A percentile compares a stretch with the other conserved stretches of the same genome.
These are phyloP conservation scores for Botryotinia convoluta DNA, from an alignment of 2,329 filamentous ascomycete species.

Conservation along the genomic window DNA sequence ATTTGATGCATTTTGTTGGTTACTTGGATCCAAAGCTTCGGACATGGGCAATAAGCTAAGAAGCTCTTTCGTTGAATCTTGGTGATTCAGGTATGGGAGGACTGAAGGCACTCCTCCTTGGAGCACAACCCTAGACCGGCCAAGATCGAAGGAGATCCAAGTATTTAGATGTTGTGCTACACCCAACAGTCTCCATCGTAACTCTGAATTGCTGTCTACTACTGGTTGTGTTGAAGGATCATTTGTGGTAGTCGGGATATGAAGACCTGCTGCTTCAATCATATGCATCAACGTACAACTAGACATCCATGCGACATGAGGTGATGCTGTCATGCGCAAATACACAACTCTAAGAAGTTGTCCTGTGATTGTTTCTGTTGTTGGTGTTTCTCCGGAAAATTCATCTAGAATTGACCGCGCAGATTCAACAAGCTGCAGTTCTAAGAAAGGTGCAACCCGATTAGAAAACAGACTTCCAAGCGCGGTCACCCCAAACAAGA, in stretches of 20 bases:
- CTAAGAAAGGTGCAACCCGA: conserved; percentile 27
- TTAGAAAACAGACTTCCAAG: conserved; percentile 39
- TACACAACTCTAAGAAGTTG: conserved; percentile 31
- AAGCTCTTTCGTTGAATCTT: conserved; percentile 19
- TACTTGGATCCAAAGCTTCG: conserved; percentile 14
- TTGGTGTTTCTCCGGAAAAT: conserved; percentile 13
- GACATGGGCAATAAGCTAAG: conserved; percentile 15
- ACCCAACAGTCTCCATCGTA: conserved; percentile 15
- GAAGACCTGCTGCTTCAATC: conserved; percentile 32
- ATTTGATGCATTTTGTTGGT: not conserved
- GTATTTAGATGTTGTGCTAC: conserved; percentile 16
- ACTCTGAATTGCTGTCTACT: not conserved
- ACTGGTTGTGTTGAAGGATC: not conserved
- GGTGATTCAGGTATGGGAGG: not conserved
- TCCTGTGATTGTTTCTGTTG: conserved; percentile 28
- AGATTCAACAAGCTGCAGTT: conserved; percentile 31
- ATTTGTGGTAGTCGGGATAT: conserved; percentile 26
- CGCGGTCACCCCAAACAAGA: conserved; percentile 38
- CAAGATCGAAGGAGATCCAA: conserved; percentile 17
- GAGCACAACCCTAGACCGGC: conserved; percentile 9
- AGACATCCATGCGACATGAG: conserved; percentile 32
- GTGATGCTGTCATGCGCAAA: conserved; percentile 28
- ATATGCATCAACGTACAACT: conserved; percentile 31
- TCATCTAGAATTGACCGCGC: conserved; percentile 25
- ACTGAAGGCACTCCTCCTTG: not conserved